Evolutionary conservation across 2,329 filamentous ascomycete genomes (phyloP).

Genomic region (Neopestalotiopsis rosae): DNA sequence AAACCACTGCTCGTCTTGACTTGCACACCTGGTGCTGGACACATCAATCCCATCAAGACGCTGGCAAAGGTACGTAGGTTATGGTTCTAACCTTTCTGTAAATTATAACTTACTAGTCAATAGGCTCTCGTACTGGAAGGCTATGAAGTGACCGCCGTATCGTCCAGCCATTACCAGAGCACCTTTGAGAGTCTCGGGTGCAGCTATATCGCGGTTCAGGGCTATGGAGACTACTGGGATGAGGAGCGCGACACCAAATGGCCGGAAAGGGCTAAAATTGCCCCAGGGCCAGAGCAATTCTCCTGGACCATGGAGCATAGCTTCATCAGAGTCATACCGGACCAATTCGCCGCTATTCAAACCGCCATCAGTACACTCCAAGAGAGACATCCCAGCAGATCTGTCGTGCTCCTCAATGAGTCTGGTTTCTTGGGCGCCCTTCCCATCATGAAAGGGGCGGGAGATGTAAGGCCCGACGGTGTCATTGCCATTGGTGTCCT

Average conservation of each 20-base stretch:
- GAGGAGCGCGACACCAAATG: conserved; percentile 20
- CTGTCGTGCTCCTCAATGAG: conserved; percentile 18
- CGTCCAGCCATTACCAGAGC: conserved; percentile 16
- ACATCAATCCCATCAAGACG: conserved; percentile 17
- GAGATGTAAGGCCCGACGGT: conserved; percentile 14
- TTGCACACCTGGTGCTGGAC: conserved; percentile 16
- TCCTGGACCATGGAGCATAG: conserved; percentile 18
- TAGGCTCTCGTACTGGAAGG: conserved; percentile 17
- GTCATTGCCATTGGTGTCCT: conserved; percentile 11
- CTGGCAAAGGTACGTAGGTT: conserved; percentile 1
- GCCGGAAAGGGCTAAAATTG: conserved; percentile 12
- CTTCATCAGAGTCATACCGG: conserved; percentile 17
- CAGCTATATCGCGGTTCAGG: conserved; percentile 16
- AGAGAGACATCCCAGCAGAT: conserved; percentile 13
- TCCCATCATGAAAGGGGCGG: conserved; percentile 16
- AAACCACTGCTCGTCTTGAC: conserved; percentile 18
- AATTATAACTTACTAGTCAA: not conserved
- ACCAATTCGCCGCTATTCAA: conserved; percentile 18
- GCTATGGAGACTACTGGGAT: conserved; percentile 18
- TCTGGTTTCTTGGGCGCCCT: conserved; percentile 15
- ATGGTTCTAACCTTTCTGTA: not conserved
- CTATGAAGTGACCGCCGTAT: conserved; percentile 19
- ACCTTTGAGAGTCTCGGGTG: conserved; percentile 9
- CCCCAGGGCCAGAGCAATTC: conserved; percentile 16
- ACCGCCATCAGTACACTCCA: conserved; percentile 9